phyloP scores from a whole-genome alignment of 345 rosid genomes.

The Euclidium syriacum region DNA sequence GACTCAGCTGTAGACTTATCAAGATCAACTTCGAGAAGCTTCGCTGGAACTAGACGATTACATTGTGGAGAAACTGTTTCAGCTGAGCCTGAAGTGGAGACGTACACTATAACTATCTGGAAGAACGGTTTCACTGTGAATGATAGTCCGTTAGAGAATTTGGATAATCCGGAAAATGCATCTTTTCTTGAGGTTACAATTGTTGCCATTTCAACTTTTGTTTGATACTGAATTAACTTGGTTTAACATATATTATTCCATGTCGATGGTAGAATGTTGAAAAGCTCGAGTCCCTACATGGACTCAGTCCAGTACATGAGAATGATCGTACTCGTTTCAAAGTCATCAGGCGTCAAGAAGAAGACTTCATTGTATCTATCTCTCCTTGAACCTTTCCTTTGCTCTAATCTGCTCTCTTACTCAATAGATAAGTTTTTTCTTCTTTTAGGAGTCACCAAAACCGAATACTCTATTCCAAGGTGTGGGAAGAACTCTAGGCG shows the following conservation, averaged over 20 bases:
- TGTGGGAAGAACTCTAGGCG: slow-evolving; percentile 49
- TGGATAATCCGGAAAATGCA: slow-evolving; percentile 62
- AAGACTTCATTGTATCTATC: slow-evolving; percentile 41
- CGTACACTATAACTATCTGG: slow-evolving; percentile 52
- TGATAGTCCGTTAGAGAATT: slow-evolving; percentile 51
- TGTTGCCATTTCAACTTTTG: neutral
- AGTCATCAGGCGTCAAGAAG: slow-evolving; percentile 49
- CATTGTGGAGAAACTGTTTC: slow-evolving; percentile 45
- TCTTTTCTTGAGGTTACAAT: slow-evolving; percentile 52
- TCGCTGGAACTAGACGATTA: slow-evolving; percentile 51
- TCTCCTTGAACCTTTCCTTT: neutral
- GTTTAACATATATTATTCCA: neutral
- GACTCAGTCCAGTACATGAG: slow-evolving; percentile 47
- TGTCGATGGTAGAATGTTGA: slow-evolving; percentile 38
- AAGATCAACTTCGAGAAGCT: slow-evolving; percentile 44
- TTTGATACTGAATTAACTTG: neutral
- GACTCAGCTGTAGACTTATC: slow-evolving; percentile 50
- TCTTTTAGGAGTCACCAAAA: slow-evolving; percentile 47
- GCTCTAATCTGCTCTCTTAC: neutral
- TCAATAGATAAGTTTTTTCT: neutral
- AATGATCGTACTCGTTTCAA: slow-evolving; percentile 42
- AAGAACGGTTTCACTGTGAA: slow-evolving; percentile 66
- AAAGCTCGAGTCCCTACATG: slow-evolving; percentile 51
- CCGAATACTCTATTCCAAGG: slow-evolving; percentile 41
- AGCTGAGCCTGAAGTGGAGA: slow-evolving; percentile 32